phyloP scores from a whole-genome alignment of 2,329 filamentous ascomycete genomes.

The Diaporthe nobilis region DNA sequence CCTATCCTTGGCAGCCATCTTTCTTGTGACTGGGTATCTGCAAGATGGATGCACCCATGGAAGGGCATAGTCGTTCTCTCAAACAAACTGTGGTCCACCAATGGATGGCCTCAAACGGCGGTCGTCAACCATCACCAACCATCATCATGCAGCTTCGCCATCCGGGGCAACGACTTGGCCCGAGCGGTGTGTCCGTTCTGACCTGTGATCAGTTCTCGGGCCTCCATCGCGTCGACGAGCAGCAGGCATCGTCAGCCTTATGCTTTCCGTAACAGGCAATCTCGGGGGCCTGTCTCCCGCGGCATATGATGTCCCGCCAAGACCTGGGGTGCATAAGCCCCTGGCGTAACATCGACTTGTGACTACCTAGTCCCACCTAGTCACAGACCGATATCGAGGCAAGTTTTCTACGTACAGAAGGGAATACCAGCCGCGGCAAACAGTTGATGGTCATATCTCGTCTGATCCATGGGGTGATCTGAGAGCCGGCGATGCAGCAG shows the following conservation, averaged over 20 bases:
- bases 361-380: background rate
- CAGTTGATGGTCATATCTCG: background rate
- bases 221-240: background rate
- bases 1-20: background rate
- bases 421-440: background rate
- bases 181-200: background rate
- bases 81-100: background rate
- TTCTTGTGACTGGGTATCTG: background rate
- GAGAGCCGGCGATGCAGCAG: background rate
- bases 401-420: background rate
- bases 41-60: background rate
- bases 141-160: background rate
- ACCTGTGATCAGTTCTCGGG: background rate
- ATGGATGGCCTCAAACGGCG: background rate
- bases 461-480: background rate
- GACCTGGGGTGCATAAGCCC: slow-evolving; percentile 27
- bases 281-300: slow-evolving; percentile 34
- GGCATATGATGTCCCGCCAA: slow-evolving; percentile 25
- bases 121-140: background rate
- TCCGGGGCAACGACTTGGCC: background rate
- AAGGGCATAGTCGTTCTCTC: background rate
- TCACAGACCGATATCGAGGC: background rate
- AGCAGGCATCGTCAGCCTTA: background rate
- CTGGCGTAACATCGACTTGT: background rate
- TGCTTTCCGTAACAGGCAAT: slow-evolving; percentile 29